Percentiles rank a stretch among this genome's conserved stretches.
Evolutionary conservation across 1,284 basidiomycete genomes (phyloP).

Genomic region (Ceratobasidium sp.): DNA sequence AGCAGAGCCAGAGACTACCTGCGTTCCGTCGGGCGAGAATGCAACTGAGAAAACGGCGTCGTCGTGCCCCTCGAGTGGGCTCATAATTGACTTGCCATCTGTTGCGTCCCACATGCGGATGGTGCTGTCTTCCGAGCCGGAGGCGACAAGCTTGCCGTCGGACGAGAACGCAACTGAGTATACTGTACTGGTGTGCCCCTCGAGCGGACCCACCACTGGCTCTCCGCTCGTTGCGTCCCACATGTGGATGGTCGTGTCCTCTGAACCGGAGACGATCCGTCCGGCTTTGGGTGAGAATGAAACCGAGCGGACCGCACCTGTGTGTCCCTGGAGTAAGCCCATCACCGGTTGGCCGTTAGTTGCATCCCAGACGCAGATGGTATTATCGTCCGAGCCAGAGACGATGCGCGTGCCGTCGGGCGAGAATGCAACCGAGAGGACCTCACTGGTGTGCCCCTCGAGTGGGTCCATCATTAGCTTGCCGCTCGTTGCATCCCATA

Average conservation of each 20-base stretch:
- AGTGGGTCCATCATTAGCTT: constrained; percentile 3
- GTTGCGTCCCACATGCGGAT: not conserved
- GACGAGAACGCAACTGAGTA: not conserved
- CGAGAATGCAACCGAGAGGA: constrained; percentile 28
- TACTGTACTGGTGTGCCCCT: not conserved
- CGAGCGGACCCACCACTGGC: not conserved
- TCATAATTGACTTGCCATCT: not conserved
- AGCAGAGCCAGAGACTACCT: not conserved
- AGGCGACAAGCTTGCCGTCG: not conserved
- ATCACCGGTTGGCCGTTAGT: not conserved
- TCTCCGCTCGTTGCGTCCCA: too few relatives aligned
- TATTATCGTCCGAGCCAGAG: constrained; percentile 23
- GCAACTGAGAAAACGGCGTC: not conserved
- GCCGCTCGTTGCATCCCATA: constrained; percentile 14
- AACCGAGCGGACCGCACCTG: not conserved
- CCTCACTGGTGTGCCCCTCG: constrained; percentile 28
- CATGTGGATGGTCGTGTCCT: not conserved
- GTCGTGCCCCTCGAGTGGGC: not conserved
- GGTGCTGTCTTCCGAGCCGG: not conserved
- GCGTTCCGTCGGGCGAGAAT: not conserved
- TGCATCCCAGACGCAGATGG: constrained; percentile 32
- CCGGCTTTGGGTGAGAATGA: constrained; percentile 7
- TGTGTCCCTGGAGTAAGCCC: constrained; percentile 19
- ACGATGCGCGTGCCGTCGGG: constrained; percentile 26
- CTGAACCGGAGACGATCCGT: constrained; percentile 4